These are phyloP conservation scores for Garcia nutans DNA, from an alignment of 345 rosid genomes.

Conservation along the genomic window DNA sequence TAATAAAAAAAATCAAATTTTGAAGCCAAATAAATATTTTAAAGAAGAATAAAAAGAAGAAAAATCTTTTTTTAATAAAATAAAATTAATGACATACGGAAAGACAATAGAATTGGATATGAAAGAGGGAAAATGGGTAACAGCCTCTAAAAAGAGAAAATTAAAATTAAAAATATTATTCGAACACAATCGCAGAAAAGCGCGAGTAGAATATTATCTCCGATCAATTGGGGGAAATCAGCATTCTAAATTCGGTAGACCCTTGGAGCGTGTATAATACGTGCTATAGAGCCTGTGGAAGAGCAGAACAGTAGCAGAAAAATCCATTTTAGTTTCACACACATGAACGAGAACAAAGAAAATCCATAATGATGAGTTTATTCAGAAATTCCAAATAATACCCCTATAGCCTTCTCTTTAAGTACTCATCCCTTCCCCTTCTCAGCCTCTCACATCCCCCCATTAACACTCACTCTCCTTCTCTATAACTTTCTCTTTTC, in stretches of 20 bases:
- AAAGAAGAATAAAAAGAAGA: no score
- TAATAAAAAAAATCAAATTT: no score
- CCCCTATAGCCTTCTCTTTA: conserved; percentile 23
- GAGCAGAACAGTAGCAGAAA: background rate
- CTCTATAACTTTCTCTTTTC: background rate
- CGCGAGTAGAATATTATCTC: background rate
- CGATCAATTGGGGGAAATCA: background rate
- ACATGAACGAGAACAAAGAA: background rate
- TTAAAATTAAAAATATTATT: no score
- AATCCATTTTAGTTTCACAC: background rate
- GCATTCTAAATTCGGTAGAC: no score
- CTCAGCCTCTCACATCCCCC: background rate
- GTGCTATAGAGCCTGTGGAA: background rate
- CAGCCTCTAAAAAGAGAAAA: background rate
- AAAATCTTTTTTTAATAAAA: no score
- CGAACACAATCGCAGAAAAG: background rate
- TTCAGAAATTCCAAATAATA: conserved; percentile 9
- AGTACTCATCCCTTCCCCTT: conserved; percentile 9
- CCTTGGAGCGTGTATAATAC: background rate
- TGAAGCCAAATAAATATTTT: no score
- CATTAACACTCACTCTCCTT: background rate
- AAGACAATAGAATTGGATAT: background rate
- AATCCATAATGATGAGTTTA: background rate
- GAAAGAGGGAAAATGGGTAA: background rate
- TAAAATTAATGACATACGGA: background rate